Evolutionary conservation across 768 basidiomycete genomes (phyloP).

Genomic region (Termitomyces sp.): DNA sequence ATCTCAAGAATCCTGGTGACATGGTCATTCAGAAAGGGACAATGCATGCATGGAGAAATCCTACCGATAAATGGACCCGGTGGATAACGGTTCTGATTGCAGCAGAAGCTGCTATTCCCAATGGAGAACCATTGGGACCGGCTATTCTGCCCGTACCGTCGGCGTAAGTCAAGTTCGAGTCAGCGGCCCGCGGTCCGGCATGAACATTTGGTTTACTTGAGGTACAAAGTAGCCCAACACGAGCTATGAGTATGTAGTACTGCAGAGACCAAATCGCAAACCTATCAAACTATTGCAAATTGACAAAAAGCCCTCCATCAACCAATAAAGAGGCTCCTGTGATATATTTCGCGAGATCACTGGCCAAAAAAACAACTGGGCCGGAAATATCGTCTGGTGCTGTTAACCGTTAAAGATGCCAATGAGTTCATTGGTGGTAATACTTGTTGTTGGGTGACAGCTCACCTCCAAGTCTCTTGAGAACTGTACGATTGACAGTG

Average conservation of each 20-base stretch:
- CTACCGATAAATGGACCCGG: constrained; percentile 44
- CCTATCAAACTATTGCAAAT: constrained; percentile 47
- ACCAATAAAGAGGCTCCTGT: constrained; percentile 64
- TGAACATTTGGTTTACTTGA: too few species aligned
- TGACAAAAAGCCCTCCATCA: constrained; percentile 74
- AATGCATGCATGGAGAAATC: constrained; percentile 61
- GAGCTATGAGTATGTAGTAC: not conserved
- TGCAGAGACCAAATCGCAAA: not conserved
- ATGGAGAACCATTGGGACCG: constrained; percentile 37
- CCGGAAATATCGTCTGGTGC: constrained; percentile 71
- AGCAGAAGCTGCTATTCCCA: constrained; percentile 48
- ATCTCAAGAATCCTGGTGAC: constrained; percentile 52
- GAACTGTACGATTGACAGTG: constrained; percentile 60
- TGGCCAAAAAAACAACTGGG: constrained; percentile 70
- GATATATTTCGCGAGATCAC: constrained; percentile 67
- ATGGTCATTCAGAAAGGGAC: constrained; percentile 55
- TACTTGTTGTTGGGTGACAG: not conserved
- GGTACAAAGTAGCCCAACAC: not conserved
- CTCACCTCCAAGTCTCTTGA: constrained; percentile 64
- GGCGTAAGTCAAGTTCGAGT: not conserved
- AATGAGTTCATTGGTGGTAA: not conserved
- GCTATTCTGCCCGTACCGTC: constrained; percentile 15
- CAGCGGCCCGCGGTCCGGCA: constrained; percentile 11
- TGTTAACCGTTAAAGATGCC: constrained; percentile 18
- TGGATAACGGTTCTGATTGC: constrained; percentile 52